Evolutionary conservation across 345 rosid genomes (phyloP), one percentile per base, ranked within the genome.

Genomic region (Cochlearia excelsa): DNA sequence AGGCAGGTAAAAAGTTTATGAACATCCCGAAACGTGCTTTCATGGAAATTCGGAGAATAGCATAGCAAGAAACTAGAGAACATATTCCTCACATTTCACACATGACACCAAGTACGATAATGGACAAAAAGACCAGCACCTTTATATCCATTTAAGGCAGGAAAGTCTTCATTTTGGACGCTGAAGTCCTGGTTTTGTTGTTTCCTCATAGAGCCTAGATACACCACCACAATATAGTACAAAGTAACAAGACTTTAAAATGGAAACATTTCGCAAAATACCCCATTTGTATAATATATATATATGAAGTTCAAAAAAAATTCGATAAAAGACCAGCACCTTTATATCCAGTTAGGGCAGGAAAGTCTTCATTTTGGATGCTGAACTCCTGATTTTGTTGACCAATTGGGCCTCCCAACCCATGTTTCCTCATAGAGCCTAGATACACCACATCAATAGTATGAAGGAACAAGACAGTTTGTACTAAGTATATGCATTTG

Each of bases 381-480:
- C 99, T 92, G 73, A 89, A 89, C 79, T 92, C 99, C 77, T 89
- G 97, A 68, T 84, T 92, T 77, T 92, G 97, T 67, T 92, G 99
- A 75, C 81, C 95, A 68, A 88, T 86, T 40, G 97, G 86, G 70
- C 88, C 74, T 61, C 90, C 90, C 72, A 82, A 86, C 75, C 87
- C 88, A 69, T 85, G 95, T 75, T 93, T 89, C 57, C 87, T 72
- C 54, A 82, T 66, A 55, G 97, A 81, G 48, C 87, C 99, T 89
- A 81, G 59, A 6, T n/a, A 39, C 3, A 9, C 26, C 38, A 37
- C 50, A 53, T 69, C 50, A 54, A 54, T 44, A 61, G 30, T 65
- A 61, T 58, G 30, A 48, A 48, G 26, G 46, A 49, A 48, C 44
- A 33, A 33, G 35, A 33, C 35, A 33, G 3, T 5, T 33, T 33